Evolutionary conservation across 805 yeast genomes (phyloP), one percentile per base, ranked within the genome.

Genomic region (Lachancea thermotolerans): DNA sequence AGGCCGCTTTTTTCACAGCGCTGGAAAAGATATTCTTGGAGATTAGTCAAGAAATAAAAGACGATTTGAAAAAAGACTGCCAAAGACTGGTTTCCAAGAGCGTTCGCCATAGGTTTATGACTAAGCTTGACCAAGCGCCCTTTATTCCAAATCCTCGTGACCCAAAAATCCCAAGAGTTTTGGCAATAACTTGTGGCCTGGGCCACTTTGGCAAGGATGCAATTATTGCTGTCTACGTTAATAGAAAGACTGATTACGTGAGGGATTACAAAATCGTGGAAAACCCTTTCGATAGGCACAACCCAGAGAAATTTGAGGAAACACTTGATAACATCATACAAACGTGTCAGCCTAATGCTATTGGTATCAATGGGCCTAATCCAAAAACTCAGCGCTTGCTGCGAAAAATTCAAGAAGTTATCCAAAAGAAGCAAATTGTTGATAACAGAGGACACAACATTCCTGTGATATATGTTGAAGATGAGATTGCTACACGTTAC

Each of bases 81-180:
- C 85, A 85, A 61, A 75, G 85, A 45, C 60, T 78, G 36, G 72
- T 93, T 37, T 81, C 81, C 41, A 74, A 72, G 47, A 81, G 82
- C 47, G 78, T 91, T 31, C 81, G 98, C 53, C 73, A 75, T 36
- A 70, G 75, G 27, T 84, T 91, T 57, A 70, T 78, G 61, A 72
- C 76, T 17, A 83, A 81, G 56, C 73, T 93, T 31, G 93, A 91
- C 62, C 98, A 90, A 69, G 96, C 98, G 2, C 97, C 99, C 29
- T 90, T 71, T 65, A 81, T 85, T 54, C 96, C 98, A 5, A 74
- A 77, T 38, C 83, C 85, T 4, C 82, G 74, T 52, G 85, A 79
- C 37, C 96, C 97, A 37, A 85, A 95, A 4, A 73, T 80, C 43
- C 96, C 99, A 16, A 81, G 85, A 50, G 91, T 88, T 0, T 69